phyloP scores from a whole-genome alignment of 2,329 filamentous ascomycete genomes.

The Microsporum ferrugineum region DNA sequence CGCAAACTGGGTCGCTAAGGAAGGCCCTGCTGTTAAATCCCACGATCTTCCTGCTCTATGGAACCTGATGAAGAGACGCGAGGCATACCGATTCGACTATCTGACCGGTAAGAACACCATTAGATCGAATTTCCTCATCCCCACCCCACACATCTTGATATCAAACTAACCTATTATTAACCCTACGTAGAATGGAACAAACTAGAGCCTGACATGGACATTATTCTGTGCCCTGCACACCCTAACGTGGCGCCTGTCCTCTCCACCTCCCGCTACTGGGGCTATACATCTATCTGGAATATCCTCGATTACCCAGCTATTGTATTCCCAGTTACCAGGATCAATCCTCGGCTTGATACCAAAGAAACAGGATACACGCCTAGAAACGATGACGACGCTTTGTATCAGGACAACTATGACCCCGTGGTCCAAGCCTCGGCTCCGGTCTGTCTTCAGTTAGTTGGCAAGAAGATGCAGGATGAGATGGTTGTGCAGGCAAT shows the following conservation, averaged over 20 bases:
- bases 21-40: slow-evolving; percentile 41
- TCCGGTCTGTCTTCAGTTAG: slow-evolving; percentile 44
- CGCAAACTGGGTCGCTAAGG: slow-evolving; percentile 47
- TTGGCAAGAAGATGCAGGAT: slow-evolving; percentile 43
- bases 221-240: slow-evolving; percentile 50
- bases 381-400: slow-evolving; percentile 41
- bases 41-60: slow-evolving; percentile 35
- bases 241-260: slow-evolving; percentile 46
- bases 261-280: slow-evolving; percentile 48
- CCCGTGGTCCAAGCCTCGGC: slow-evolving; percentile 32
- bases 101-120: not conserved
- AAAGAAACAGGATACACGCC: slow-evolving; percentile 32
- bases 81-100: not conserved
- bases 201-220: slow-evolving; percentile 34
- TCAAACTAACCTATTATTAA: slow-evolving; percentile 2
- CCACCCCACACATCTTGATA: slow-evolving; percentile 14
- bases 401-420: slow-evolving; percentile 42
- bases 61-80: slow-evolving; percentile 15
- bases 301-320: slow-evolving; percentile 51
- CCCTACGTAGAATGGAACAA: slow-evolving; percentile 1
- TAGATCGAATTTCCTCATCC: slow-evolving; percentile 11
- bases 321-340: slow-evolving; percentile 44
- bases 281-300: slow-evolving; percentile 54
- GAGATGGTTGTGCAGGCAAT: slow-evolving; percentile 35
- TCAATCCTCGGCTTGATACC: slow-evolving; percentile 33